Evolutionary conservation across 805 yeast genomes (phyloP).

Genomic region (Metschnikowia noctiluminum): DNA sequence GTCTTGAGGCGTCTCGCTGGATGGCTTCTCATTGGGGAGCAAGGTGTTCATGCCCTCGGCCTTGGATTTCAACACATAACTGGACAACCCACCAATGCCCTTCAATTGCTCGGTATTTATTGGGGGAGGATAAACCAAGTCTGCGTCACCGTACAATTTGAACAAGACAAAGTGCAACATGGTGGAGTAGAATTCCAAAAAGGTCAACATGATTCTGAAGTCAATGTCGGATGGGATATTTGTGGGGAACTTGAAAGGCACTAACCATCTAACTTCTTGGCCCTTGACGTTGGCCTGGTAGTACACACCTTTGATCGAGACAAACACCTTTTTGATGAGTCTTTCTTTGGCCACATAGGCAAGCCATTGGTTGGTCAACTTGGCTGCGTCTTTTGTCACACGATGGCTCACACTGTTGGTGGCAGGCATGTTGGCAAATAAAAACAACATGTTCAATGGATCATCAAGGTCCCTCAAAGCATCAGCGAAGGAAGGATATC

Average conservation of each 20-base stretch:
- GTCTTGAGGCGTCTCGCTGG: constrained; percentile 16
- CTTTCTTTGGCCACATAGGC: constrained; percentile 89
- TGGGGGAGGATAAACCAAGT: constrained; percentile 87
- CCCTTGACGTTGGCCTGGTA: constrained; percentile 89
- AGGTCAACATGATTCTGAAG: constrained; percentile 94
- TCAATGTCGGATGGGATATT: constrained; percentile 92
- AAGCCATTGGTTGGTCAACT: constrained; percentile 89
- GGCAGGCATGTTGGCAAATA: constrained; percentile 94
- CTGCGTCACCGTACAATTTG: constrained; percentile 81
- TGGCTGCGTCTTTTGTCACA: constrained; percentile 84
- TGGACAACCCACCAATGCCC: constrained; percentile 85
- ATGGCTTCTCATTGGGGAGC: constrained; percentile 29
- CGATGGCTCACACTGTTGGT: constrained; percentile 75
- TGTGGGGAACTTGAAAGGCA: constrained; percentile 96
- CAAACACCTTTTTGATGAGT: constrained; percentile 82
- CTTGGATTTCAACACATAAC: constrained; percentile 68
- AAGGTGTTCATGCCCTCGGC: constrained; percentile 34
- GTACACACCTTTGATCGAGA: constrained; percentile 94
- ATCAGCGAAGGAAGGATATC: constrained; percentile 91
- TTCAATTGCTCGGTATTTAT: constrained; percentile 69
- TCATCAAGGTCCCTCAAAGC: constrained; percentile 93
- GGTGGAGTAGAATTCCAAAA: constrained; percentile 93
- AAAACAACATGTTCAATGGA: constrained; percentile 89
- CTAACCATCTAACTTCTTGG: constrained; percentile 92
- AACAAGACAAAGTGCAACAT: constrained; percentile 81